phyloP scores from a whole-genome alignment of 768 basidiomycete species.

The Fomitopsis serialis region DNA sequence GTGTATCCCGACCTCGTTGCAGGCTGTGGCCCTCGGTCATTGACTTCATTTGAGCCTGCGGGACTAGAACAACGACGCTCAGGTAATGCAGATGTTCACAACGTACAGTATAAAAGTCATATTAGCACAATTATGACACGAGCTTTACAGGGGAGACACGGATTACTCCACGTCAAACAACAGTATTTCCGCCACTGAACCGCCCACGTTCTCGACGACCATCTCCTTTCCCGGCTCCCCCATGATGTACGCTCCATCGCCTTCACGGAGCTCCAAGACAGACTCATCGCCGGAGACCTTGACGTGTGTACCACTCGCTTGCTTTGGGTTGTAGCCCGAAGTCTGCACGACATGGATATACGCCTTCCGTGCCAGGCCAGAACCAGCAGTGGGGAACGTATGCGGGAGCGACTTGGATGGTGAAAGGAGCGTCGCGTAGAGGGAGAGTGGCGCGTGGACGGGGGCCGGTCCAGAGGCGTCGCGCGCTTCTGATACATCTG shows the following conservation, averaged over 20 bases:
- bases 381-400: conserved; percentile 29
- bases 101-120: not conserved
- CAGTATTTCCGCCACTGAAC: conserved; percentile 63
- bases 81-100: not conserved
- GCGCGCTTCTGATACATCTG: conserved; percentile 55
- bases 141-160: not conserved
- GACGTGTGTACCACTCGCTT: conserved; percentile 53
- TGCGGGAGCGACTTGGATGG: conserved; percentile 49
- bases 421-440: conserved; percentile 75
- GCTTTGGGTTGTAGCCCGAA: conserved; percentile 66
- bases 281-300: conserved; percentile 39
- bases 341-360: conserved; percentile 87
- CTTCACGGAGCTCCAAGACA: conserved; percentile 64
- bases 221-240: conserved; percentile 40
- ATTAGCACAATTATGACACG: too few species aligned
- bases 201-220: conserved; percentile 59
- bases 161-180: conserved; percentile 52
- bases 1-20: not conserved
- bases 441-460: conserved; percentile 58
- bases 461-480: conserved; percentile 80
- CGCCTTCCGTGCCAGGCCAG: conserved; percentile 42
- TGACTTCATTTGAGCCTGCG: conserved; percentile 33
- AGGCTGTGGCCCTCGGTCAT: conserved; percentile 41
- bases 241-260: conserved; percentile 79
- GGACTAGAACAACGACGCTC: too few species aligned